These are phyloP conservation scores for Pichia manshurica DNA, from an alignment of 805 yeast species.

Conservation along the genomic window DNA sequence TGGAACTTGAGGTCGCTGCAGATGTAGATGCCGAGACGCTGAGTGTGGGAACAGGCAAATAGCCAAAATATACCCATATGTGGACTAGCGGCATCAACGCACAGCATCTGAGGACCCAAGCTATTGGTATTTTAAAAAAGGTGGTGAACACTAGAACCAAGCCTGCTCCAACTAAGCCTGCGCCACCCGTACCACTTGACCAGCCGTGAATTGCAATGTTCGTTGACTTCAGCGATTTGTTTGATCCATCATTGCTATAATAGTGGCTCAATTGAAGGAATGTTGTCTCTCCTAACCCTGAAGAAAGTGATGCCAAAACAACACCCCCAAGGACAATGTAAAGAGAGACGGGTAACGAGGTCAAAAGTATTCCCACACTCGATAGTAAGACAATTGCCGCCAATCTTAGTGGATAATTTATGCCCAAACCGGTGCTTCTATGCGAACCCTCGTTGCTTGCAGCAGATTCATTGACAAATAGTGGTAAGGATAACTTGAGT, in stretches of 20 bases:
- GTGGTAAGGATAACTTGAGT: conserved; percentile 70
- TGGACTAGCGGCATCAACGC: conserved; percentile 32
- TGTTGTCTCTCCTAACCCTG: conserved; percentile 89
- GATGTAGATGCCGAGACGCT: neutral
- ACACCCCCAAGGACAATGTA: conserved; percentile 56
- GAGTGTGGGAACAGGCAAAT: conserved; percentile 21
- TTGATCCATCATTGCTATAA: conserved; percentile 37
- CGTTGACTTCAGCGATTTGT: neutral
- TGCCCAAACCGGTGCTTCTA: conserved; percentile 2
- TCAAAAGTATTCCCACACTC: conserved; percentile 65
- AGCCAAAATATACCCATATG: conserved; percentile 22
- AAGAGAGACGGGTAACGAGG: conserved; percentile 42
- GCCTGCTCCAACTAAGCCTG: conserved; percentile 83
- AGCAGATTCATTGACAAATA: conserved; percentile 60
- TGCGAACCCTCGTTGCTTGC: neutral
- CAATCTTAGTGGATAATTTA: conserved; percentile 47
- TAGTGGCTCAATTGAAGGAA: conserved; percentile 83
- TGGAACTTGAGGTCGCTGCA: neutral
- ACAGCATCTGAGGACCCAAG: conserved; percentile 51
- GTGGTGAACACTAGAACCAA: conserved; percentile 68
- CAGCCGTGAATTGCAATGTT: conserved; percentile 64
- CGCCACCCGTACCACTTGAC: conserved; percentile 95
- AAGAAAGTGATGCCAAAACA: conserved; percentile 69
- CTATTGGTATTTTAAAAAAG: conserved; percentile 50
- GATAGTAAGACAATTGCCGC: conserved; percentile 52